Evolutionary conservation across 139 green algal species (phyloP).

Genomic region (Chlorella sp.): DNA sequence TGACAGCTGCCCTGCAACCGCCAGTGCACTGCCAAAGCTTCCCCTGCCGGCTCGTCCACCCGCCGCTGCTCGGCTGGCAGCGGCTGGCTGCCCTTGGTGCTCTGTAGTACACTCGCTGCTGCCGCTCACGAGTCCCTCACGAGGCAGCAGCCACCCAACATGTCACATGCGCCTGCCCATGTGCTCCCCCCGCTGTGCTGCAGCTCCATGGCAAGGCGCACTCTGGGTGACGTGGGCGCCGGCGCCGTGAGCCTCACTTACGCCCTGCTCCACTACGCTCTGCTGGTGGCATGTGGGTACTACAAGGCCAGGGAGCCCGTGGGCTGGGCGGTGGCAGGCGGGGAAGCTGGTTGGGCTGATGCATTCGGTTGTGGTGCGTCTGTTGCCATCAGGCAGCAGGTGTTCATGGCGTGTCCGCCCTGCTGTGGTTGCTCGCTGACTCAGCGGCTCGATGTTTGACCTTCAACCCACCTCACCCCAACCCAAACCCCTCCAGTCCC

Average conservation of each 20-base stretch:
- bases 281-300: conserved; percentile 75
- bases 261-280: conserved; percentile 77
- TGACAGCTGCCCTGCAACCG: too few relatives aligned
- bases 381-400: too few relatives aligned
- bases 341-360: neutral
- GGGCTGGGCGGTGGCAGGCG: too few relatives aligned
- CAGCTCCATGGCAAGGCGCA: conserved; percentile 53
- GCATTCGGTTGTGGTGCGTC: too few relatives aligned
- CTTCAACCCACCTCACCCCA: too few relatives aligned
- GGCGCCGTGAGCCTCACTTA: conserved; percentile 57
- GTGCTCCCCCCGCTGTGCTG: neutral
- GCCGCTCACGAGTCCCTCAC: neutral
- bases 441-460: too few relatives aligned
- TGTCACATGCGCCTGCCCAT: neutral
- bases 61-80: neutral
- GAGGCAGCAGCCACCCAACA: neutral
- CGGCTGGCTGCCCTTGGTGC: too few relatives aligned
- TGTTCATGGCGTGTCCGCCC: neutral
- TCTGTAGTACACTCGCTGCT: neutral
- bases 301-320: neutral
- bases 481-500: too few relatives aligned
- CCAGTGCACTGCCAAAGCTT: neutral
- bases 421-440: neutral
- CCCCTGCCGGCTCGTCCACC: neutral
- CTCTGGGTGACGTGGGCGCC: conserved; percentile 60